phyloP scores from a whole-genome alignment of 148 eudicot genomes.

The Pharnaceum exiguum region DNA sequence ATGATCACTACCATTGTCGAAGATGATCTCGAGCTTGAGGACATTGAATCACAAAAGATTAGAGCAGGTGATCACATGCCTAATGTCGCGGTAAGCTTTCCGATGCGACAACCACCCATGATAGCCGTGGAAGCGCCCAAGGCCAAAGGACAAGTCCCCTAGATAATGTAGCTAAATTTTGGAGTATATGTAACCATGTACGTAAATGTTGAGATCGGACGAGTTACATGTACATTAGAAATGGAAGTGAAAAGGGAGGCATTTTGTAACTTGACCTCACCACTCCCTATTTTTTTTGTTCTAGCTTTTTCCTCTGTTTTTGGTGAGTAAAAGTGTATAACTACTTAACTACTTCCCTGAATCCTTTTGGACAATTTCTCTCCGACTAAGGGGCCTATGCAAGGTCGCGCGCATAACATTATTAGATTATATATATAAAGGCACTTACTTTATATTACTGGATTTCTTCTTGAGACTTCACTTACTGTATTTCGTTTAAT shows the following conservation, averaged over 20 bases:
- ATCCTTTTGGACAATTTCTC: no score
- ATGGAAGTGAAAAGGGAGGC: slow-evolving; percentile 4
- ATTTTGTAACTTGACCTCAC: slow-evolving; percentile 22
- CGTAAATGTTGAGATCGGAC: not conserved
- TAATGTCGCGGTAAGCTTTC: slow-evolving; percentile 15
- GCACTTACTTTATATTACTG: no score
- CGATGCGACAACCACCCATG: slow-evolving; percentile 26
- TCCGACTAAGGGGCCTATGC: no score
- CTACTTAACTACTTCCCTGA: not conserved
- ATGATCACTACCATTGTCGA: slow-evolving; percentile 19
- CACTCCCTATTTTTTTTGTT: not conserved
- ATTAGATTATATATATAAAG: no score
- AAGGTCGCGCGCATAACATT: no score
- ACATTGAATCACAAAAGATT: slow-evolving; percentile 11
- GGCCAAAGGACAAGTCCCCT: slow-evolving; percentile 19
- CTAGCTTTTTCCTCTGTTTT: not conserved
- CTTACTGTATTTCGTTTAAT: no score
- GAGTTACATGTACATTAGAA: slow-evolving; percentile 7
- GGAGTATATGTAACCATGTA: not conserved
- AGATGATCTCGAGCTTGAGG: slow-evolving; percentile 14
- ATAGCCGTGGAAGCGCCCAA: slow-evolving; percentile 33
- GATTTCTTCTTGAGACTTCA: no score
- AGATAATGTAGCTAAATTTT: no score
- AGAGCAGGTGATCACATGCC: not conserved
- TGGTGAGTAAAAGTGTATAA: slow-evolving; percentile 6